Base-by-base conservation (phyloP, 345 rosid genomes). In the Moricandia moricandioides region DNA sequence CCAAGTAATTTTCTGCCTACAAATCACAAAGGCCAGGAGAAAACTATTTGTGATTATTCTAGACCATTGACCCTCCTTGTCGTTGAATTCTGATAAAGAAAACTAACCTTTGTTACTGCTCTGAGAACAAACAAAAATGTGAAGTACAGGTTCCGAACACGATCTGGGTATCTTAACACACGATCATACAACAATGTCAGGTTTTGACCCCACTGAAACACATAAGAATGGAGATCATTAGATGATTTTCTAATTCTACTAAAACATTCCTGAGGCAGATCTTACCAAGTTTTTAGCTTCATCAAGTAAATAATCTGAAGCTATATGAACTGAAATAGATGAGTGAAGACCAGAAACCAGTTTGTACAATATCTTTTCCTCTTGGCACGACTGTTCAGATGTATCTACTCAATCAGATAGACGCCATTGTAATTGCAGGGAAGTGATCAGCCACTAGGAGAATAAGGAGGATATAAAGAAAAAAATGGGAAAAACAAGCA, bases 281-380 rank as follows among this genome's bases (percentile, higher is more conserved):
- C 75, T 65, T 80, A 90, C 99, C 92, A 64, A 18, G 72, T 83
- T 85, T 57, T 75, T 78, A 55, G 87, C 72, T 85, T 95, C 97
- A 73, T 94, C 97, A 69, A 91, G 92, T 65, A 94, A 83, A 85
- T 88, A 94, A 39, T 91, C 97, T 35, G 93, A 84, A 62, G 96
- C 97, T 74, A 92, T 88, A 71, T 92, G 99, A 76, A 88, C 78
- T 5, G 98, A 87, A 67, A 95, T 95, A 66, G 99, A 95, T 39
- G 99, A 92, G 80, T 95, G 99, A 77, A 92, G 91, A 62, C 99
- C 98, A 51, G 99, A 95, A 82, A 95, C 85, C 85, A 92, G 75
- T 82, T 95, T 92, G 88, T 95, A 92, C 71, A 95, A 75, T 62
- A 90, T 85, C 45, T 79, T 90, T 78, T 95, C 96, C 76, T 92